These are phyloP conservation scores for Solanum chmielewskii DNA, from an alignment of 257 asterid species.

Conservation along the genomic window DNA sequence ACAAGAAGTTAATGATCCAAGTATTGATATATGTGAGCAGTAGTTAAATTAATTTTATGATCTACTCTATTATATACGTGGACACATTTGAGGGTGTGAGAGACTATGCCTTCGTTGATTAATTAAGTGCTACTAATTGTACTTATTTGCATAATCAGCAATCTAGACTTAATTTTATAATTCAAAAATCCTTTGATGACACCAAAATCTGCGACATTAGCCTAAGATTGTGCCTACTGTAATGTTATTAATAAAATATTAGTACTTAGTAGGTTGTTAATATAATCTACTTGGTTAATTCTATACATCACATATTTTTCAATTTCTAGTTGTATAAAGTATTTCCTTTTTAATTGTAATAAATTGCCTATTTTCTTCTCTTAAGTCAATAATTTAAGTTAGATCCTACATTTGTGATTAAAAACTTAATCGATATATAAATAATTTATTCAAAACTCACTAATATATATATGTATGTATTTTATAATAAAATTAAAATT, in stretches of 20 bases:
- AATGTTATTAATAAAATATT: not conserved
- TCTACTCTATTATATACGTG: not conserved
- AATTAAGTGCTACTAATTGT: not conserved
- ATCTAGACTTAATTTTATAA: not conserved
- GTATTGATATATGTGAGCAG: not conserved
- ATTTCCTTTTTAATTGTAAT: not conserved
- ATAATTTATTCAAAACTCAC: not conserved
- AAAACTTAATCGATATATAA: not conserved
- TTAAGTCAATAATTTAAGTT: not conserved
- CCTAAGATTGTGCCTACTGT: constrained; percentile 15
- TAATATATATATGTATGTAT: too few species aligned
- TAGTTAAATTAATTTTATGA: not conserved
- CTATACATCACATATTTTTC: not conserved
- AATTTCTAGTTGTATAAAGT: not conserved
- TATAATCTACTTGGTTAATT: not conserved
- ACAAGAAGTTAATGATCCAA: constrained; percentile 5
- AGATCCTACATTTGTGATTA: not conserved
- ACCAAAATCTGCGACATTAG: constrained; percentile 21
- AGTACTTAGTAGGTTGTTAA: not conserved
- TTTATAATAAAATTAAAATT: not conserved
- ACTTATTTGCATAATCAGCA: not conserved
- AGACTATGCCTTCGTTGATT: not conserved
- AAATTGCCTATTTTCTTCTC: not conserved
- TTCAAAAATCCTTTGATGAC: constrained; percentile 5
- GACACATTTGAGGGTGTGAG: not conserved